Base-by-base conservation (phyloP, 2,329 filamentous ascomycete species). In the Cladosporium sphaerospermum region DNA sequence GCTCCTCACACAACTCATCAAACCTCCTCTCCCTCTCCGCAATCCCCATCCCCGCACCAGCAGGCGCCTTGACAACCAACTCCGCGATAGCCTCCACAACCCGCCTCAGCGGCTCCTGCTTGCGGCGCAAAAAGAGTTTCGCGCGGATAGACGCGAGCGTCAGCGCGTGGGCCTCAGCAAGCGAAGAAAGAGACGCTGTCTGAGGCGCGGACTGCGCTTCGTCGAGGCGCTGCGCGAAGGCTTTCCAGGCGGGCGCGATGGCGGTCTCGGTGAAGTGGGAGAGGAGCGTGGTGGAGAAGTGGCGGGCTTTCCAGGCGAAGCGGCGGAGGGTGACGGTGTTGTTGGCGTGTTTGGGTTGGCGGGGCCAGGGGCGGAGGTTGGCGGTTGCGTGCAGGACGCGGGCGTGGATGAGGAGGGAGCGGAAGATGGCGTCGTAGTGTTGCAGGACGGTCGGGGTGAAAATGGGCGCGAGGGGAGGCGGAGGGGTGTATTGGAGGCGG, bases 381-480 rank as follows among this genome's bases (percentile, higher is more conserved):
- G 70, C 65, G 31, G 73, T 79, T 2, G 80, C 75, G 61, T 85
- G 79, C 8, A 61, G 74, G 80, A 96, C 85, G 33, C 93, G 83
- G 10, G 89, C 69, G 1, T 95, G 73, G 3, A 88, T 83, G 3
- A 97, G 75, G 0, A 96, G 73, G 13, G 89, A 78, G 61, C 84
- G 87, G 73, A 96, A 97, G 34, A 96, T 79, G 44, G 78, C 77
- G 67, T 97, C 93, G 63, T 96, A 97, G 61, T 89, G 89, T 52
- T 83, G 74, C 9, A 97, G 72, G 1, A 85, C 79, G 0, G 76
- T 68, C 0, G 82, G 76, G 0, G 89, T 90, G 40, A 99, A 84
- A 56, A 97, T 78, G 0, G 83, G 76, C 39, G 84, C 77, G 0
- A 97, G 74, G 1, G 88, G 82, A 0, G 79, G 69, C 0, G 90